These are phyloP conservation scores for Phytophthora rubi DNA, from an alignment of 352 stramenopile species.

Conservation along the genomic window DNA sequence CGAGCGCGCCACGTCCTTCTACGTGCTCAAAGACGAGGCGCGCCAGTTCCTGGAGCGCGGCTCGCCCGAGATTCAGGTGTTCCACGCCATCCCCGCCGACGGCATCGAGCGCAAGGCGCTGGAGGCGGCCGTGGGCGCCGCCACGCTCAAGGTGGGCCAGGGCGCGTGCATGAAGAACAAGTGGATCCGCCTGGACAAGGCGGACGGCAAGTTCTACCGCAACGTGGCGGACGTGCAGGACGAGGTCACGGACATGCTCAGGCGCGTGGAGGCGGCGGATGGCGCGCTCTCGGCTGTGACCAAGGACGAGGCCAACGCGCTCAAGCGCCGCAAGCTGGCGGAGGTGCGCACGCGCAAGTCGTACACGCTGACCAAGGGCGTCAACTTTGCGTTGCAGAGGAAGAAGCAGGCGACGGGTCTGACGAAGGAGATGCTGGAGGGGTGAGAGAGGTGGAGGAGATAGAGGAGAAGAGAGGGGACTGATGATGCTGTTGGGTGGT, in stretches of 20 bases:
- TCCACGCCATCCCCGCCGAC: constrained; percentile 77
- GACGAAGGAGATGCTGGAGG: constrained; percentile 99
- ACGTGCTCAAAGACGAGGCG: constrained; percentile 93
- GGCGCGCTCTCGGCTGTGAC: constrained; percentile 71
- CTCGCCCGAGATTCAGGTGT: constrained; percentile 86
- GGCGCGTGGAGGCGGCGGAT: constrained; percentile 67
- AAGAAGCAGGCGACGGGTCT: constrained; percentile 97
- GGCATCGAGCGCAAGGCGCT: constrained; percentile 82
- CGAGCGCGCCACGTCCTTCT: constrained; percentile 90
- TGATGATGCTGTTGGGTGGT: constrained; percentile 7
- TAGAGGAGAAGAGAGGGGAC: background rate
- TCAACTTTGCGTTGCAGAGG: constrained; percentile 93
- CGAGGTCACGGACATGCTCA: constrained; percentile 86
- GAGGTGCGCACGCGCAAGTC: constrained; percentile 93
- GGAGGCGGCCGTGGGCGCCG: constrained; percentile 82
- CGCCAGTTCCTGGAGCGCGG: constrained; percentile 72
- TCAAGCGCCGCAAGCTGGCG: constrained; percentile 86
- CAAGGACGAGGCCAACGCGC: constrained; percentile 77
- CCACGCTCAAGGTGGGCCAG: constrained; percentile 95
- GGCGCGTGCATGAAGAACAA: constrained; percentile 98
- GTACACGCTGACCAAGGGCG: constrained; percentile 94
- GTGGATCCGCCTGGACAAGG: constrained; percentile 96
- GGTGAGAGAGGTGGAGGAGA: constrained; percentile 35
- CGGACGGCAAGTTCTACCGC: constrained; percentile 87
- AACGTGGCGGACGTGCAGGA: constrained; percentile 73